A percentile compares a stretch with the other conserved stretches of the same genome.
Evolutionary conservation across 169 alveolate genomes (phyloP).

Genomic region (Miamiensis avidus): DNA sequence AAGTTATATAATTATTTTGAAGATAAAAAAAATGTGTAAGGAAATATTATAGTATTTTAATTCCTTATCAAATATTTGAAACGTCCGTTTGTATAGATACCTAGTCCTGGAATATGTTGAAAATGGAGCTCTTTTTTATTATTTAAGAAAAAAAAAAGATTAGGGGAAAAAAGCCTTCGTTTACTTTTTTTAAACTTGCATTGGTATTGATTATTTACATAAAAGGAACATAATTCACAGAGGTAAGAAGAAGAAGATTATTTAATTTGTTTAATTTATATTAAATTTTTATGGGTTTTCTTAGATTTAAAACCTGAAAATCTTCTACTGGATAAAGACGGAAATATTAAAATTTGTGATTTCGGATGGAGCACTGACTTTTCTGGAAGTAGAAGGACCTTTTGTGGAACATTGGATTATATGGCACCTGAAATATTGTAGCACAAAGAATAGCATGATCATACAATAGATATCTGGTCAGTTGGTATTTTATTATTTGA

Average conservation of each 20-base stretch:
- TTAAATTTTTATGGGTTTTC: not conserved
- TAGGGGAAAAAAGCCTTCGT: conserved; percentile 65
- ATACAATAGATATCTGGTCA: conserved; percentile 82
- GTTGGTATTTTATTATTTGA: conserved; percentile 87
- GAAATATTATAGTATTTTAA: no score
- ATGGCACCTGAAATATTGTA: conserved; percentile 91
- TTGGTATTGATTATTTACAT: conserved; percentile 68
- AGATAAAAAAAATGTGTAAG: conserved; percentile 60
- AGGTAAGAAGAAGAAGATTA: conserved; percentile 41
- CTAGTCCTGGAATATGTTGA: conserved; percentile 72
- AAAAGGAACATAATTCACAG: conserved; percentile 72
- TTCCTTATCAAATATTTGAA: no score
- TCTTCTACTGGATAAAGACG: conserved; percentile 52
- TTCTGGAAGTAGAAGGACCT: conserved; percentile 58
- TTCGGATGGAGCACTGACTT: conserved; percentile 67
- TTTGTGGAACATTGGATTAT: conserved; percentile 89
- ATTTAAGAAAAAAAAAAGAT: conserved; percentile 50
- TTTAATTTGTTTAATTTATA: not conserved
- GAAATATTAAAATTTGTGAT: conserved; percentile 66
- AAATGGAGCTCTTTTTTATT: conserved; percentile 63
- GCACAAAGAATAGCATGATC: conserved; percentile 67
- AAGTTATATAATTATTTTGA: conserved; percentile 72
- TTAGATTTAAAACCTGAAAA: conserved; percentile 64
- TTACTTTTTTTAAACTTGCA: conserved; percentile 57
- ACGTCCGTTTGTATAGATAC: conserved; percentile 4